Evolutionary conservation across 169 alveolate genomes (phyloP).

Genomic region (Plasmodium relictum): DNA sequence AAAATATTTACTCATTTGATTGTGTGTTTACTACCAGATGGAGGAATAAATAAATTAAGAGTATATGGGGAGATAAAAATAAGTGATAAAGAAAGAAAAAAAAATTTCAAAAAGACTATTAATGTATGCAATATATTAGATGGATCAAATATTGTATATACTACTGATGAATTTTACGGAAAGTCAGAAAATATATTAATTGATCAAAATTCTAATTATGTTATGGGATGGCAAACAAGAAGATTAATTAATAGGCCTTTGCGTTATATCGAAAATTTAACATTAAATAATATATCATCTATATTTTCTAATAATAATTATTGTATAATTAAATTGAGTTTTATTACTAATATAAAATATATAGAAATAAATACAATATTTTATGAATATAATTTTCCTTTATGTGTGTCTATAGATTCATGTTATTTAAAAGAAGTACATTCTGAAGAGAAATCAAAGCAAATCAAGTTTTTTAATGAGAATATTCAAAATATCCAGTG

Average conservation of each 20-base stretch:
- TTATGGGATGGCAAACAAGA: slow-evolving; percentile 79
- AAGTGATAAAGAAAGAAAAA: slow-evolving; percentile 52
- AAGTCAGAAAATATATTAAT: slow-evolving; percentile 71
- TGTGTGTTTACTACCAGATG: slow-evolving; percentile 80
- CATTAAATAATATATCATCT: slow-evolving; percentile 58
- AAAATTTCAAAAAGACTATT: slow-evolving; percentile 65
- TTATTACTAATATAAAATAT: slow-evolving; percentile 54
- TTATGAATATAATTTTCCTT: slow-evolving; percentile 76
- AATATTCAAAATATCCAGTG: slow-evolving; percentile 62
- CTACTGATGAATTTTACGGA: slow-evolving; percentile 78
- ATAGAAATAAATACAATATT: slow-evolving; percentile 76
- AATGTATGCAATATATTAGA: slow-evolving; percentile 68
- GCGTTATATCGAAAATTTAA: slow-evolving; percentile 72
- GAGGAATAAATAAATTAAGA: slow-evolving; percentile 78
- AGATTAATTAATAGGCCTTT: slow-evolving; percentile 69
- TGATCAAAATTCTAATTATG: slow-evolving; percentile 49
- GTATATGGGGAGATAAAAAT: slow-evolving; percentile 81
- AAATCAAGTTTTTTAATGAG: slow-evolving; percentile 56
- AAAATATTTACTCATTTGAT: slow-evolving; percentile 77
- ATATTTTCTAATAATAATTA: slow-evolving; percentile 59
- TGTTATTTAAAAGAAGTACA: slow-evolving; percentile 69
- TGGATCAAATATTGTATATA: slow-evolving; percentile 72
- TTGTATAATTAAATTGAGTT: slow-evolving; percentile 76
- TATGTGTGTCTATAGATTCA: slow-evolving; percentile 64
- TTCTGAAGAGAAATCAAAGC: slow-evolving; percentile 58